A percentile compares a stretch with the other conserved stretches of the same genome.
Evolutionary conservation across 345 rosid species (phyloP).

Genomic region (Sonneratia caseolaris): DNA sequence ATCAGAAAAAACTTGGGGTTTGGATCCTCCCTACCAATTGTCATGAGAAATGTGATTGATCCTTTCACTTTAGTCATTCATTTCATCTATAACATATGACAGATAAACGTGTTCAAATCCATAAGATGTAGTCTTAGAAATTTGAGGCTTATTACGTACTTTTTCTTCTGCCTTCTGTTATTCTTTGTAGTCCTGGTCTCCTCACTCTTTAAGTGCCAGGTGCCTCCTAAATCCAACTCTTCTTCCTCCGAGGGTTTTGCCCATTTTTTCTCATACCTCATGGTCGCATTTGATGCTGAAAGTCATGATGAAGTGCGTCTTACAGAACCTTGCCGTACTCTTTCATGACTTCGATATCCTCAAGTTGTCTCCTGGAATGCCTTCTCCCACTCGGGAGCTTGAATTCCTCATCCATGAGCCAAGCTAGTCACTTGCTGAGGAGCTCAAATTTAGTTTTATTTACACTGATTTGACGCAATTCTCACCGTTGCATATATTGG

Average conservation of each 20-base stretch:
- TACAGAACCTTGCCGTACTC: slow-evolving; percentile 62
- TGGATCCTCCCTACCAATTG: not conserved
- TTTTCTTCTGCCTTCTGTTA: no score
- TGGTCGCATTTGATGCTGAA: slow-evolving; percentile 59
- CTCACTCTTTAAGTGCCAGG: no score
- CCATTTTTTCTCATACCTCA: no score
- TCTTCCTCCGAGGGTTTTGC: no score
- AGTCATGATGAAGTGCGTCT: slow-evolving; percentile 83
- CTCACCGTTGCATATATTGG: no score
- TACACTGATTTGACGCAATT: no score
- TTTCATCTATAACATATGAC: not conserved
- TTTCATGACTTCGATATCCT: slow-evolving; percentile 48
- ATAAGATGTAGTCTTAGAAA: no score
- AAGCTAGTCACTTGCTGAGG: slow-evolving; percentile 58
- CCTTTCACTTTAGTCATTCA: not conserved
- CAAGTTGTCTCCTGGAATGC: slow-evolving; percentile 39
- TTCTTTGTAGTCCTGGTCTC: no score
- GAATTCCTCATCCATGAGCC: slow-evolving; percentile 41
- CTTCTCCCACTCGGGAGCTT: slow-evolving; percentile 56
- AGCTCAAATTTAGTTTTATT: slow-evolving; percentile 8
- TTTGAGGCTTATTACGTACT: no score
- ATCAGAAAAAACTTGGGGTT: not conserved
- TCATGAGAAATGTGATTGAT: not conserved
- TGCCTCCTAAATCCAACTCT: no score
- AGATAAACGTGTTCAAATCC: no score